A percentile compares a stretch with the other conserved stretches of the same genome.
Evolutionary conservation across 257 asterid genomes (phyloP).

Genomic region (Misopates orontium): DNA sequence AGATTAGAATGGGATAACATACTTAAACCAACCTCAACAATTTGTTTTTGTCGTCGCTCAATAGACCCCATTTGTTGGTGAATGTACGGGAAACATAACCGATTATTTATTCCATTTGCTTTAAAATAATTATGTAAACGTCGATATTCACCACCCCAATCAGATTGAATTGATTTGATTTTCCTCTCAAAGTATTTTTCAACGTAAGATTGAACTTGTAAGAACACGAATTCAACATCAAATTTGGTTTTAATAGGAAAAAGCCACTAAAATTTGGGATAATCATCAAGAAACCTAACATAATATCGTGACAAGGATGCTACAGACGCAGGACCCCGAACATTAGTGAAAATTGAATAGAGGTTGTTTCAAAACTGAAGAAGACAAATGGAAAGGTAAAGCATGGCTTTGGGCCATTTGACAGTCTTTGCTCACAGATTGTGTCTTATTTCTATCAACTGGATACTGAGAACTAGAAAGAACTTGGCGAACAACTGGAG

Average conservation of each 20-base stretch:
- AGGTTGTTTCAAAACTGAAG: background rate
- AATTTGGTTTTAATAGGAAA: background rate
- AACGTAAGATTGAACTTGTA: background rate
- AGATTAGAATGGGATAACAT: background rate
- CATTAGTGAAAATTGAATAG: background rate
- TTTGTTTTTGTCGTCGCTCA: too few species aligned
- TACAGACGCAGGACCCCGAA: background rate
- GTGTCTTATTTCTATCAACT: background rate
- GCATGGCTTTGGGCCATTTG: background rate
- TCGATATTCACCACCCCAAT: too few species aligned
- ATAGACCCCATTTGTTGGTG: too few species aligned
- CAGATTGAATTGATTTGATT: too few species aligned
- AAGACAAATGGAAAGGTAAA: background rate
- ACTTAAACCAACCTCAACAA: background rate
- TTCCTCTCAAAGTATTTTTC: background rate
- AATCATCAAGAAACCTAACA: slow-evolving; percentile 10
- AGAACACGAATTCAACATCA: background rate
- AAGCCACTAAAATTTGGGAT: too few species aligned
- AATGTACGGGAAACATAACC: background rate
- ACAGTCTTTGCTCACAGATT: background rate
- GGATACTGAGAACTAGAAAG: background rate
- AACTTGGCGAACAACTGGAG: background rate
- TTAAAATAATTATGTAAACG: too few species aligned
- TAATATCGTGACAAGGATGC: background rate
- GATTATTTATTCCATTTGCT: background rate